Evolutionary conservation across 1,284 basidiomycete species (phyloP), one percentile per base, ranked within the genome.

Genomic region (Rhizoctonia solani): DNA sequence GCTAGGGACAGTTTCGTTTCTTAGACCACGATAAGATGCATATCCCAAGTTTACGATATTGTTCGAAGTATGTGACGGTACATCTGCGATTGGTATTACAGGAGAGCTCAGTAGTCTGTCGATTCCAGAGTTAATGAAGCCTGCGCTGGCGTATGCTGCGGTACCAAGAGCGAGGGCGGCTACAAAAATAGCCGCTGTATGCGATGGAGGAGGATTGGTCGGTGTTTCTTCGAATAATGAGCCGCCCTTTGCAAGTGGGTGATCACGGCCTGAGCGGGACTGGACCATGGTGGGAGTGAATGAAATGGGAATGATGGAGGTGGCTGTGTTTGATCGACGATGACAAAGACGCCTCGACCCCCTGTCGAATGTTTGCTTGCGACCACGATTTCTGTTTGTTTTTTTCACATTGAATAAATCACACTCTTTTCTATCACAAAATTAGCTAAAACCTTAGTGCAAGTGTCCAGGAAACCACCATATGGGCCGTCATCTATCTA

Each of bases 1-100:
- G 25, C 25, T 21, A 6, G 46, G 46, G 21, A 49, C 46, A 14
- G 46, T 21, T 4, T 21, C 46, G 69, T 84, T 81, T 0, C 81
- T 79, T 69, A 76, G 82, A 1, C 85, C 86, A 0, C 78, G 76
- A 72, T 86, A 79, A 34, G 73, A 74, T n/a, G 72, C 72, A 52
- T 72, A 73, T 8, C 72, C 72, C 8, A 67, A 66, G 53, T 72
- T 69, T 21, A 72, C 71, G 23, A 69, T 21, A 6, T 3, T 21
- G 41, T 21, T 44, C n/a, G 41, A 6, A 44, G 14, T 16, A 44
- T 4, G 32, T 5, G 2, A 49, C 8, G 21, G 46, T 11, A 6
- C 21, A 25, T 21, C 23, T 21, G 21, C 6, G n/a, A 13, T 3
- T 6, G 23, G 46, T 3, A 16, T 47, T 25, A 13, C 34, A 49